Evolutionary conservation across 805 yeast species (phyloP).

Genomic region (Pichia paraexigua): DNA sequence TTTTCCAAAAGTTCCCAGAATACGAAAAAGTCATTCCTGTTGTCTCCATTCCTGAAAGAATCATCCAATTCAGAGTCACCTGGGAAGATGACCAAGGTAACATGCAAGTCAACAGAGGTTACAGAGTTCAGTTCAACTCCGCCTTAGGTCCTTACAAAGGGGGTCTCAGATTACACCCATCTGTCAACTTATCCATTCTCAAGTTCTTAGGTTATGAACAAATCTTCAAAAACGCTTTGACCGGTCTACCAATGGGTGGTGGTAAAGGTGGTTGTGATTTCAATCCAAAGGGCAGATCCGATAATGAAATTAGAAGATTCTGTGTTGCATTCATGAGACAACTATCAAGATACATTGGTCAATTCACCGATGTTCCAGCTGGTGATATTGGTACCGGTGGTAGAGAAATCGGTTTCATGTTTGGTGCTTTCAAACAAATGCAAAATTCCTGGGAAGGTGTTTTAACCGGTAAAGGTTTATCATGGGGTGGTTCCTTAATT

Average conservation of each 20-base stretch:
- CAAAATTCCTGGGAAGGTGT: slow-evolving; percentile 95
- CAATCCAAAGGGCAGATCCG: slow-evolving; percentile 92
- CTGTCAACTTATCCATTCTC: slow-evolving; percentile 89
- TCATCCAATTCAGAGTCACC: slow-evolving; percentile 92
- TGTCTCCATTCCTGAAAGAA: slow-evolving; percentile 91
- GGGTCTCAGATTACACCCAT: slow-evolving; percentile 96
- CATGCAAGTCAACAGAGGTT: slow-evolving; percentile 92
- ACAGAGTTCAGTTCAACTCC: slow-evolving; percentile 97
- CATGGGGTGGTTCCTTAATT: slow-evolving; percentile 98
- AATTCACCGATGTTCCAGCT: slow-evolving; percentile 97
- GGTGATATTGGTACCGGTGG: slow-evolving; percentile 99
- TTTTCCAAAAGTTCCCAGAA: slow-evolving; percentile 83
- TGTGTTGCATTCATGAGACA: slow-evolving; percentile 94
- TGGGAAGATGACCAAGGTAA: slow-evolving; percentile 97
- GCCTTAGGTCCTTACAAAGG: slow-evolving; percentile 99
- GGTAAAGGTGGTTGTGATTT: slow-evolving; percentile 99
- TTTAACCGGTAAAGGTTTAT: slow-evolving; percentile 93
- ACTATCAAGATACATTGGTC: slow-evolving; percentile 92
- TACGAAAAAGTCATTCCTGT: slow-evolving; percentile 83
- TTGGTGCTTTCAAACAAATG: slow-evolving; percentile 92
- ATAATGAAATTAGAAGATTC: slow-evolving; percentile 92
- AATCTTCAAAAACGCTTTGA: slow-evolving; percentile 95
- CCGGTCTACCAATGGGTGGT: slow-evolving; percentile 98
- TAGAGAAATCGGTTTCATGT: slow-evolving; percentile 87
- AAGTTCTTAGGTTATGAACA: slow-evolving; percentile 98